Conservation (phyloP, 129 eudicot species). For the Flaveria linearis region DNA sequence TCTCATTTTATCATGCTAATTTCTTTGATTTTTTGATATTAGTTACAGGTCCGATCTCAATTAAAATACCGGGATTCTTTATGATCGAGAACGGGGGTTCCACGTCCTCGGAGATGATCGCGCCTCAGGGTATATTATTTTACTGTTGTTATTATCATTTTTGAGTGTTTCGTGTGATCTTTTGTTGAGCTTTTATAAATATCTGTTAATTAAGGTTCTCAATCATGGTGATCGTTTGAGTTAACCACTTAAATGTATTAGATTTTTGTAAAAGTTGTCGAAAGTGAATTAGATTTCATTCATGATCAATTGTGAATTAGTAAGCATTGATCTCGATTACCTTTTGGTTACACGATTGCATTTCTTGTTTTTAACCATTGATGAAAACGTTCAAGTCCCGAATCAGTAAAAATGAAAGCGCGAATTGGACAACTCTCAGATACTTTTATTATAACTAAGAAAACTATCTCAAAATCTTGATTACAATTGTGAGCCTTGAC, state of each 20-base stretch:
- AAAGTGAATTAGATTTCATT: not conserved
- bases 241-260: not conserved
- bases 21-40: not conserved
- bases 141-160: not conserved
- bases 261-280: not conserved
- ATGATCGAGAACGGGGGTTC: constrained; percentile 49
- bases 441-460: too few species aligned
- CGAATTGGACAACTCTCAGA: too few species aligned
- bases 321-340: not conserved
- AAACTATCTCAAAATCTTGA: too few species aligned
- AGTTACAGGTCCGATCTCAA: constrained; percentile 54
- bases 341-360: not conserved
- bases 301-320: not conserved
- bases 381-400: too few species aligned
- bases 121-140: constrained; percentile 50
- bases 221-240: not conserved
- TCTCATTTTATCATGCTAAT: not conserved
- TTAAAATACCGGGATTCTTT: constrained; percentile 55
- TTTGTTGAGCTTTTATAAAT: too few species aligned
- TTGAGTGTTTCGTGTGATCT: too few species aligned
- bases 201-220: not conserved
- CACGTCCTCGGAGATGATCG: constrained; percentile 25
- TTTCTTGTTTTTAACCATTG: not conserved
- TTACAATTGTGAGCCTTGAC: not conserved
- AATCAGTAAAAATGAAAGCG: too few species aligned